Evolutionary conservation across 108 stramenopile genomes (phyloP).

Genomic region (Pseudonitzschia delicatissima): DNA sequence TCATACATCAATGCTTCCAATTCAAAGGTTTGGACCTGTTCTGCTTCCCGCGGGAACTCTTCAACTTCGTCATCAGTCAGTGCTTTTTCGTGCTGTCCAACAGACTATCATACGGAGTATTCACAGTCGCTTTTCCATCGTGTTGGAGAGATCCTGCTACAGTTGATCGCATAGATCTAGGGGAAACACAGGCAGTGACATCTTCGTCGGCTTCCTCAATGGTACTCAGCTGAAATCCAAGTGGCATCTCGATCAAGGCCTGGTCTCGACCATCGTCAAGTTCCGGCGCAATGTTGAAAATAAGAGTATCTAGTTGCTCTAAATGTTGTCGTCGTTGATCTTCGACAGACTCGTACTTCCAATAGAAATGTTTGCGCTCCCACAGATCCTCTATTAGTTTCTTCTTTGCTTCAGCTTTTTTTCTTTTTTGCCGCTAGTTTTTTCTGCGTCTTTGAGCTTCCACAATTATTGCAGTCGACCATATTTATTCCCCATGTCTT

Average conservation of each 20-base stretch:
- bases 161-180: neutral
- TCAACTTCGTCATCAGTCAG: neutral
- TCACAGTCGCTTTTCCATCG: too few species aligned
- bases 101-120: too few species aligned
- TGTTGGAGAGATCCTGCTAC: neutral
- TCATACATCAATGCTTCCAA: neutral
- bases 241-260: neutral
- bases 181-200: neutral
- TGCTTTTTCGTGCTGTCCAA: too few species aligned
- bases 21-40: neutral
- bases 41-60: neutral
- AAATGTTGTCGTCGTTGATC: neutral
- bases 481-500: neutral
- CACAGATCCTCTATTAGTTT: neutral
- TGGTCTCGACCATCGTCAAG: too few species aligned
- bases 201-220: constrained; percentile 5
- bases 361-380: neutral
- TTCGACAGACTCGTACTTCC: neutral
- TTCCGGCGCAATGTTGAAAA: too few species aligned
- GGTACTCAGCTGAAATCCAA: constrained; percentile 6
- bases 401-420: neutral
- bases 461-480: neutral
- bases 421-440: neutral
- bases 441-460: neutral
- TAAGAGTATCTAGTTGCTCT: neutral